phyloP scores from a whole-genome alignment of 1,139 yeast species.

The Debaryomyces udenii region DNA sequence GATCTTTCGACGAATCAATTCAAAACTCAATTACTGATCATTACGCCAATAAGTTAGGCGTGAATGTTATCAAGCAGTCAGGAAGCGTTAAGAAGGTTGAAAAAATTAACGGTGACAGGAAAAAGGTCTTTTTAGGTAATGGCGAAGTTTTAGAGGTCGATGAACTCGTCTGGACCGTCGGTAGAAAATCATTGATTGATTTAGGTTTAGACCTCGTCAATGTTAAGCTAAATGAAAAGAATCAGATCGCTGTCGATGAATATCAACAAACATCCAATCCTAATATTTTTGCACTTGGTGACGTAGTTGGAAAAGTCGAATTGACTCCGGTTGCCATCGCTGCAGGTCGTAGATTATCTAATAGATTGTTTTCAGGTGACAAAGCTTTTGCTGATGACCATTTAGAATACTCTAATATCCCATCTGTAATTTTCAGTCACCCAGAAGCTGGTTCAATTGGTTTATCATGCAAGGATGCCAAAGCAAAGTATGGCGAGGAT shows the following conservation, averaged over 20 bases:
- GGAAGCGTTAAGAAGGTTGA: slow-evolving; percentile 62
- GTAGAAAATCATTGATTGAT: slow-evolving; percentile 77
- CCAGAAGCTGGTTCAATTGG: slow-evolving; percentile 98
- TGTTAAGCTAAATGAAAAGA: slow-evolving; percentile 58
- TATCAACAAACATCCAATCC: slow-evolving; percentile 79
- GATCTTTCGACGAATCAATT: slow-evolving; percentile 83
- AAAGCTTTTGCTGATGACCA: slow-evolving; percentile 64
- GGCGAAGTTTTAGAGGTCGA: slow-evolving; percentile 71
- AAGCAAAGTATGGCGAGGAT: slow-evolving; percentile 75
- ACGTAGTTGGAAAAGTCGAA: slow-evolving; percentile 87
- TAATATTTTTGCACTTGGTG: slow-evolving; percentile 86
- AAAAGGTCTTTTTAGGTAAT: slow-evolving; percentile 59
- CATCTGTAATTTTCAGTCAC: slow-evolving; percentile 92
- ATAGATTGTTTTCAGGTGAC: slow-evolving; percentile 84
- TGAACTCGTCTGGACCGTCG: slow-evolving; percentile 88
- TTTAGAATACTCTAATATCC: slow-evolving; percentile 82
- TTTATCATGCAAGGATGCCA: slow-evolving; percentile 75
- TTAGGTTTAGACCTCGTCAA: slow-evolving; percentile 79
- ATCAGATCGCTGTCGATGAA: slow-evolving; percentile 77
- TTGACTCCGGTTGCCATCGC: slow-evolving; percentile 99
- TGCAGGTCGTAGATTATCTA: slow-evolving; percentile 91
- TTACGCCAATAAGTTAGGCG: slow-evolving; percentile 74
- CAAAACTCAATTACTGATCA: slow-evolving; percentile 78
- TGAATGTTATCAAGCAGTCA: slow-evolving; percentile 72
- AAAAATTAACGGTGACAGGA: slow-evolving; percentile 59